Evolutionary conservation across 176 grass and related monocot species (phyloP), one percentile per base, ranked within the genome.

Genomic region (Carex littledalei): DNA sequence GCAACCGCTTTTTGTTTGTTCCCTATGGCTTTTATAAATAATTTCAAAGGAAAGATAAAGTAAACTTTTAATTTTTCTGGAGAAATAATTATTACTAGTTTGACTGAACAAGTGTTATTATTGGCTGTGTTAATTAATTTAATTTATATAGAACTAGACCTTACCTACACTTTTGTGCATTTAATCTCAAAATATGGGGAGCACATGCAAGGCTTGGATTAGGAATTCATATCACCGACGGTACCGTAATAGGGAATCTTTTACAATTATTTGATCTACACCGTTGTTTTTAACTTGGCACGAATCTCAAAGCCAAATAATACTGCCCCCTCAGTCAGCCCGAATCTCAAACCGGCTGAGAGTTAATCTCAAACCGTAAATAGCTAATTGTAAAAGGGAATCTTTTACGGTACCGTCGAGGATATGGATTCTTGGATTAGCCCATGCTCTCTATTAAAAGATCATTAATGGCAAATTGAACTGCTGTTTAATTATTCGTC

Each of bases 91-190:
- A 54, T 77, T 55, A 56, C 39, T 72, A 24, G 50, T 78, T 78
- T 78, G 74, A 56, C 74, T 56, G 14, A 26, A 78, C 9, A 5
- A 78, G 22, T 78, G 47, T 78, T 31, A 78, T 78, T 31, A 78
- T 55, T 54, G 73, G 47, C 22, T 6, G 24, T 17, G 47, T 77
- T 77, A 54, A 31, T 55, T 55, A 54, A 54, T 55, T 55, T 54
- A 55, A 54, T 22, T 17, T 77, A 77, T 56, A 14, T 77, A 77
- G 4, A 54, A 76, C 65, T 29, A 64, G 20, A 50, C 9, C 68
- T 49, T 49, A 72, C 72, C 20, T 53, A 24, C 18, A 49, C 21
- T 76, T 55, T 56, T 3, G 24, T 29, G 74, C 50, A 78, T 78
- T 32, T 77, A 77, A 77, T 11, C 50, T 78, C 50, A 56, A 49